Conservation (phyloP, 257 asterid species). For the Solanum lycopersicoides region DNA sequence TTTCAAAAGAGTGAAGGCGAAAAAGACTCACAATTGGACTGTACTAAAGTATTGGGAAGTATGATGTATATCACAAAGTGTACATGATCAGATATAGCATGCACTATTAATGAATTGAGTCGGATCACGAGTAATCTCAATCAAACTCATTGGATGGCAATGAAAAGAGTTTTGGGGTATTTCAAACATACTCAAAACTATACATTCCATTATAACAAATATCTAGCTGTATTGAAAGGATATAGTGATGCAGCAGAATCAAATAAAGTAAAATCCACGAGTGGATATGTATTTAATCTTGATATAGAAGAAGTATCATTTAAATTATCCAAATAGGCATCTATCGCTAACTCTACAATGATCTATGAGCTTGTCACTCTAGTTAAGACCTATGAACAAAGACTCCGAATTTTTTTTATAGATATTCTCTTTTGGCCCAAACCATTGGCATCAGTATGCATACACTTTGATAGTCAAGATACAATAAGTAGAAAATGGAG, state of each 20-base stretch:
- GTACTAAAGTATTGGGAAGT: neutral
- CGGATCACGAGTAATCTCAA: neutral
- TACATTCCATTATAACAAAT: too few species aligned
- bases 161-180: neutral
- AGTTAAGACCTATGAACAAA: neutral
- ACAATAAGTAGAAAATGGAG: neutral
- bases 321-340: neutral
- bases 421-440: neutral
- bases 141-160: neutral
- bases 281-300: too few species aligned
- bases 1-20: neutral
- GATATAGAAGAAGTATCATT: neutral
- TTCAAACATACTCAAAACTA: too few species aligned
- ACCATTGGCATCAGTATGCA: neutral
- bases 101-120: neutral
- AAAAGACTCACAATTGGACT: neutral
- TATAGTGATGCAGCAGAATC: neutral
- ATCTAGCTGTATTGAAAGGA: neutral
- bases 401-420: neutral
- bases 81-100: neutral
- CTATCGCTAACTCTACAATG: neutral
- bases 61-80: neutral
- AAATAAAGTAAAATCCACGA: neutral
- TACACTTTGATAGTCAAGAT: neutral
- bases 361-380: neutral